Percentiles rank a stretch among this genome's conserved stretches.
Conservation (phyloP, 2,329 filamentous ascomycete genomes). For the Stagonosporopsis rhizophila region DNA sequence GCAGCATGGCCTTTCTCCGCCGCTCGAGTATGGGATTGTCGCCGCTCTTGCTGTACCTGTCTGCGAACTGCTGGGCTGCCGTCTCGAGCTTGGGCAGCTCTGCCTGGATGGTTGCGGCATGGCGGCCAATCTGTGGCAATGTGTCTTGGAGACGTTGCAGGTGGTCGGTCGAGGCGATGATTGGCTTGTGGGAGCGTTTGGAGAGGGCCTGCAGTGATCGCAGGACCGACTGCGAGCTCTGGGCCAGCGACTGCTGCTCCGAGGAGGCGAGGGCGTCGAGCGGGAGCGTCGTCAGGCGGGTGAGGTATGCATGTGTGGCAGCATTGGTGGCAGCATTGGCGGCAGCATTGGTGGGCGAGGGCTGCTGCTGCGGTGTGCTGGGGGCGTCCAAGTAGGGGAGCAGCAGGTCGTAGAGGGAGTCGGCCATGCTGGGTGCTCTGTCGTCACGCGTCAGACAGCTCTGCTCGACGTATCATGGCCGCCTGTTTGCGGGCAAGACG, state of each 20-base stretch:
- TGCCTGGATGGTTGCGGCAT: constrained; percentile 71
- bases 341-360: constrained; percentile 57
- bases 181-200: constrained; percentile 84
- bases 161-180: constrained; percentile 81
- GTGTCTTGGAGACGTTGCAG: constrained; percentile 75
- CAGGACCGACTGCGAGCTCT: constrained; percentile 79
- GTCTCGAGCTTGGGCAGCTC: constrained; percentile 80
- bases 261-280: constrained; percentile 73
- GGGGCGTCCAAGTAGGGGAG: constrained; percentile 63
- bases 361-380: constrained; percentile 47
- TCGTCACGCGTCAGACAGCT: constrained; percentile 7
- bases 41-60: constrained; percentile 79
- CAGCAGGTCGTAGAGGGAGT: constrained; percentile 78
- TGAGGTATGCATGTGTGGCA: constrained; percentile 73
- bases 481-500: constrained; percentile 20
- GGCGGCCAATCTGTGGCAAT: constrained; percentile 72
- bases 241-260: constrained; percentile 81
- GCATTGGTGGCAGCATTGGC: constrained; percentile 64
- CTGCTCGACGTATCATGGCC: background rate
- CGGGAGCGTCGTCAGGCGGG: constrained; percentile 77
- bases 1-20: constrained; percentile 78
- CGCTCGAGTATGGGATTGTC: constrained; percentile 69
- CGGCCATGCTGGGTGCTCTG: constrained; percentile 43
- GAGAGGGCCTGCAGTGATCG: constrained; percentile 86
- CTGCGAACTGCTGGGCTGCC: constrained; percentile 79